phyloP scores from a whole-genome alignment of 2,329 filamentous ascomycete genomes.

The Colletotrichum ledebouriae region DNA sequence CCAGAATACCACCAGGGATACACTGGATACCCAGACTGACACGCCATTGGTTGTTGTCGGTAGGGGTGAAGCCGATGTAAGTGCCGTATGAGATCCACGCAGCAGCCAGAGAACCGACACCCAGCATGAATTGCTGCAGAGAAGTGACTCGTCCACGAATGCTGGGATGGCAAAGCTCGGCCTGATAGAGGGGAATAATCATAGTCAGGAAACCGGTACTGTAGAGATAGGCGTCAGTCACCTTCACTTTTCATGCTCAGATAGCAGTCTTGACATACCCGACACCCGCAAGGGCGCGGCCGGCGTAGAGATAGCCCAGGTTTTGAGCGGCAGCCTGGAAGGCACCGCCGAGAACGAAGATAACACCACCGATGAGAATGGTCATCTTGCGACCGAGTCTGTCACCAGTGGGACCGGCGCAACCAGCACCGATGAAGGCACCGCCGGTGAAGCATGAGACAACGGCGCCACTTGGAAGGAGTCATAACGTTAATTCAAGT shows the following conservation, averaged over 20 bases:
- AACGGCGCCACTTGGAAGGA: constrained; percentile 69
- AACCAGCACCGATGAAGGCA: constrained; percentile 78
- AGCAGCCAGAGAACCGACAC: constrained; percentile 79
- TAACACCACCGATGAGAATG: constrained; percentile 76
- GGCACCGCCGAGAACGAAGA: constrained; percentile 80
- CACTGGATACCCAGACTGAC: constrained; percentile 75
- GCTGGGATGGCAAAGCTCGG: constrained; percentile 81
- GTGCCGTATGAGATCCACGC: constrained; percentile 78
- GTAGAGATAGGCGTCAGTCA: neutral
- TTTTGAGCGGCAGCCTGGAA: constrained; percentile 78
- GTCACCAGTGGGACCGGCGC: constrained; percentile 75
- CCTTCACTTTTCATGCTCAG: neutral
- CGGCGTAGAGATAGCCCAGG: constrained; percentile 75
- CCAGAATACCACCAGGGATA: constrained; percentile 74
- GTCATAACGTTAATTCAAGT: neutral
- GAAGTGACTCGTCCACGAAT: constrained; percentile 83
- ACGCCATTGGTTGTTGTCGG: constrained; percentile 53
- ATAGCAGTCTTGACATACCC: constrained; percentile 50
- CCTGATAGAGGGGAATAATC: constrained; percentile 76
- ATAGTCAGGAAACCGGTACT: constrained; percentile 61
- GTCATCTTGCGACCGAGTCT: constrained; percentile 77
- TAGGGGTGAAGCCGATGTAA: constrained; percentile 48
- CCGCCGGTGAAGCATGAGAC: constrained; percentile 84
- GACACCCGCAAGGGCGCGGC: constrained; percentile 77
- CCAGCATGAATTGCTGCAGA: constrained; percentile 87